Evolutionary conservation across 176 grass and related monocot genomes (phyloP).

Genomic region (Carex scoparia): DNA sequence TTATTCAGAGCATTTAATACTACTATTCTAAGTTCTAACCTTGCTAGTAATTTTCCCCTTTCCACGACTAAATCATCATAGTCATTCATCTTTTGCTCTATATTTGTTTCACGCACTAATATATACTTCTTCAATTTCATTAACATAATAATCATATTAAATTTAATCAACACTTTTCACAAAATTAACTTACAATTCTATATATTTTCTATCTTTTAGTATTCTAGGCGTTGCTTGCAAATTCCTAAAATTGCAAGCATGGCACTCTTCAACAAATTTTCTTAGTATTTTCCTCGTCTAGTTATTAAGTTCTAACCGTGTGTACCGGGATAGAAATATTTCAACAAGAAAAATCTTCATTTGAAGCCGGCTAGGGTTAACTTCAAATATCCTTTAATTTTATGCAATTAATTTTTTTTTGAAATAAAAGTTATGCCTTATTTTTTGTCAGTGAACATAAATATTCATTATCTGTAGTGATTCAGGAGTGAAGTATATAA

Average conservation of each 20-base stretch:
- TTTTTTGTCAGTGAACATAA: neutral
- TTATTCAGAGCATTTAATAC: constrained; percentile 4
- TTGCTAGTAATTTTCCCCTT: constrained; percentile 12
- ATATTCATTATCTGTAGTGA: neutral
- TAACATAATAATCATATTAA: too few species aligned
- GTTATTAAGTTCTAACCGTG: constrained; percentile 1
- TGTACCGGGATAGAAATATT: neutral
- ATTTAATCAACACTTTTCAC: too few species aligned
- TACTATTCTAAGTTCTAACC: neutral
- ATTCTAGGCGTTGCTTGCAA: neutral
- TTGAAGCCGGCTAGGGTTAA: constrained; percentile 1
- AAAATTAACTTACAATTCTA: neutral
- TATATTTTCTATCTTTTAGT: neutral
- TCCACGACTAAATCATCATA: neutral
- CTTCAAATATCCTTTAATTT: neutral
- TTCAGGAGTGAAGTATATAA: neutral
- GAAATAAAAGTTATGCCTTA: neutral
- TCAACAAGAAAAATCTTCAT: neutral
- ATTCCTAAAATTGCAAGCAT: neutral
- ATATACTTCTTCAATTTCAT: neutral
- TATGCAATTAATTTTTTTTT: neutral
- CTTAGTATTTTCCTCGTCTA: neutral
- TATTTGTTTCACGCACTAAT: neutral
- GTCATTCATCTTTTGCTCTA: neutral
- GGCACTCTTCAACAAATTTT: neutral